phyloP scores from a whole-genome alignment of 140 eudicot genomes.

The Senecio squalidus region DNA sequence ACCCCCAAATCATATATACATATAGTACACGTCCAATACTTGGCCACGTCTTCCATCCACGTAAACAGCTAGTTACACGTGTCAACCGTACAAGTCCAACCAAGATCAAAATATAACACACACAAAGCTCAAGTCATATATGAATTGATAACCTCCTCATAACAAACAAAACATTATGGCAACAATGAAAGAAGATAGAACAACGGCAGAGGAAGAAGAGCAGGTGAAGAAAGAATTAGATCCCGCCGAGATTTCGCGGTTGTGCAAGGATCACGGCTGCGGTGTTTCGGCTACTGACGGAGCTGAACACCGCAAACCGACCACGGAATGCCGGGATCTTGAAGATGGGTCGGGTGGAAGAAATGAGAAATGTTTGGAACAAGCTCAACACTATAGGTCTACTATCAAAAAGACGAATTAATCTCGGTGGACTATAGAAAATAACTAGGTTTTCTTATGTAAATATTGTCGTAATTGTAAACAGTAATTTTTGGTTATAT shows the following conservation, averaged over 20 bases:
- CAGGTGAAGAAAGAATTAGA: slow-evolving; percentile 5
- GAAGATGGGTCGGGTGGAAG: slow-evolving; percentile 8
- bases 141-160: not conserved
- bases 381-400: slow-evolving; percentile 11
- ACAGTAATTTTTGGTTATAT: no score
- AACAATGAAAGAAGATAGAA: slow-evolving; percentile 3
- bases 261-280: slow-evolving; percentile 2
- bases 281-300: slow-evolving; percentile 9
- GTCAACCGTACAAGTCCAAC: no score
- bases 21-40: no score
- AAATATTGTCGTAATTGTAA: no score
- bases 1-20: no score
- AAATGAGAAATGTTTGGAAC: not conserved
- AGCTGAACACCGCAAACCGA: slow-evolving; percentile 6
- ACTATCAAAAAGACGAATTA: not conserved
- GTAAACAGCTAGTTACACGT: no score
- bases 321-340: not conserved
- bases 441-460: no score
- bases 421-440: no score
- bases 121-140: no score
- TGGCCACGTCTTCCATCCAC: no score
- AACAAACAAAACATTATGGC: not conserved
- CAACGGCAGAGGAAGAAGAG: not conserved
- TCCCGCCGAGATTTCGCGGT: slow-evolving; percentile 6
- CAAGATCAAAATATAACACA: no score